Conservation (phyloP, 2,329 filamentous ascomycete species). For the Phymatotrichopsis omnivora region DNA sequence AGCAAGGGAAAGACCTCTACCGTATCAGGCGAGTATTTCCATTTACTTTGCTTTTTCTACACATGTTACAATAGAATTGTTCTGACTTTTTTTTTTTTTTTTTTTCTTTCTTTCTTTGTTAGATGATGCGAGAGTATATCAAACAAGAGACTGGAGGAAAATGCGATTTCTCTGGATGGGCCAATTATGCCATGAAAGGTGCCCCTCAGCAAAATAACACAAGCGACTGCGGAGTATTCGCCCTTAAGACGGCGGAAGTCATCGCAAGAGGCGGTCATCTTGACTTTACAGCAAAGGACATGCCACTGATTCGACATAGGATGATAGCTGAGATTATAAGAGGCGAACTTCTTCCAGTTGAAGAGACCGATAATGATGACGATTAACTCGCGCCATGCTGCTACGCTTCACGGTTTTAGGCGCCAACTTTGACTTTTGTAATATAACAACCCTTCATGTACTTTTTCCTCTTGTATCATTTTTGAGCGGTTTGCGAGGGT, state of each 20-base stretch:
- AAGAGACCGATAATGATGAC: neutral
- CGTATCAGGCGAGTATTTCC: slow-evolving; percentile 12
- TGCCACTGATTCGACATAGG: slow-evolving; percentile 26
- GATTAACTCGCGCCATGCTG: neutral
- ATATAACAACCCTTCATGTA: too few relatives aligned
- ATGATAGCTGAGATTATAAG: slow-evolving; percentile 28
- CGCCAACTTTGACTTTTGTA: too few relatives aligned
- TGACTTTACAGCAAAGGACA: slow-evolving; percentile 27
- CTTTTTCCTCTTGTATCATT: too few relatives aligned
- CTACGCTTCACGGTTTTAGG: too few relatives aligned
- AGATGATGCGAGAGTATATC: slow-evolving; percentile 25
- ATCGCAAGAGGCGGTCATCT: slow-evolving; percentile 23
- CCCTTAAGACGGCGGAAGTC: slow-evolving; percentile 30
- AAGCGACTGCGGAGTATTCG: slow-evolving; percentile 29
- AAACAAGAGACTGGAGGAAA: slow-evolving; percentile 24
- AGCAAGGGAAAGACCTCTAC: neutral
- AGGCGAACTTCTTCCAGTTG: slow-evolving; percentile 22
- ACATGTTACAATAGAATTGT: too few relatives aligned
- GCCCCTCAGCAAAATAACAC: slow-evolving; percentile 27
- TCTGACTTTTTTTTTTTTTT: neutral
- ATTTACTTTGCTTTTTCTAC: neutral
- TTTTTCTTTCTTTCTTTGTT: slow-evolving; percentile 17
- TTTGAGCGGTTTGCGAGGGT: too few relatives aligned
- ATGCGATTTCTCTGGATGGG: slow-evolving; percentile 25
- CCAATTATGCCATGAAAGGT: slow-evolving; percentile 19